Base-by-base conservation (phyloP, 2,329 filamentous ascomycete genomes). In the Claviceps maximensis region DNA sequence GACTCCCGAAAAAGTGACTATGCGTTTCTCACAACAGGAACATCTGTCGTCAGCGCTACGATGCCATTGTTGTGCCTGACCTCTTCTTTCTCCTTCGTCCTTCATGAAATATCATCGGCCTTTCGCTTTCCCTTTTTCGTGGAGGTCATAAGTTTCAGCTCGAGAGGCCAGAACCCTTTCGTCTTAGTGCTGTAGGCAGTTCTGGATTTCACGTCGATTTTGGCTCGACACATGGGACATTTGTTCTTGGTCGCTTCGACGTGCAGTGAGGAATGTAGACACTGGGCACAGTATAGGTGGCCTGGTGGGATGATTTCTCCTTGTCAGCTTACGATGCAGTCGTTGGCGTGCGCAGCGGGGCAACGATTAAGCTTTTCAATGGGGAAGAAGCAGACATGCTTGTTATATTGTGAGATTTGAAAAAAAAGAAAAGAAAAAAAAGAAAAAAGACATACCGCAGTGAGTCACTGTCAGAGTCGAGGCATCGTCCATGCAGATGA, bases 401-500 rank as follows among this genome's bases (percentile, higher is more conserved):
- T n/a, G n/a, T n/a, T n/a, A n/a, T n/a, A n/a, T n/a, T n/a, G n/a
- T n/a, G n/a, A n/a, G n/a, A n/a, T n/a, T n/a, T n/a, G n/a, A n/a
- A n/a, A n/a, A n/a, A n/a, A n/a, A n/a, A n/a, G n/a, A n/a, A n/a
- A n/a, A n/a, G n/a, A n/a, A n/a, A n/a, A n/a, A n/a, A n/a, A n/a
- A n/a, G n/a, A 48, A 41, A 51, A 40, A 49, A 52, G 47, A 69
- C 79, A 58, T 78, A 84, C 82, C 82, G 65, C 82, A 85, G 64
- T 83, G 78, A 2, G 82, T 85, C 47, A 83, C 76, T 1, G 79
- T 83, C 55, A 85, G 60, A 29, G 72, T 69, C 1, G 73, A 75
- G 27, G 72, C 75, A 56, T 79, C 72, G 55, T 84, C 82, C 78
- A 84, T 81, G 65, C 82, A 85, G 54, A 85, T 84, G 45, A 81